phyloP scores from a whole-genome alignment of 2,329 filamentous ascomycete species.

The Xylariaceae sp. region DNA sequence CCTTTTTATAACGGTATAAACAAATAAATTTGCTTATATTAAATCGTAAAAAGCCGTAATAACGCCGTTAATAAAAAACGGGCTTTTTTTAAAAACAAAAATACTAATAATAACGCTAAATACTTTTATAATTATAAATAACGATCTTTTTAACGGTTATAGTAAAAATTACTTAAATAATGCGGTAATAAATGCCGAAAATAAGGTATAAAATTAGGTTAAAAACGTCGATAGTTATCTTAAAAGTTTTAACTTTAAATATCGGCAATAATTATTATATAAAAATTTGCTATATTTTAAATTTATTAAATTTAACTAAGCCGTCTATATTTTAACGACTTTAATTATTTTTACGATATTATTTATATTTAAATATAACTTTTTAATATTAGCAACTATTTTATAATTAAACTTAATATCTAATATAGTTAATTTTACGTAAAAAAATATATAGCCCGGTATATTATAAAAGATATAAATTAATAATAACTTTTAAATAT shows the following conservation, averaged over 20 bases:
- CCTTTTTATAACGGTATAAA: background rate
- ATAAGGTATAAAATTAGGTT: background rate
- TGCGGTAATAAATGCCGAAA: background rate
- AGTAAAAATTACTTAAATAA: background rate
- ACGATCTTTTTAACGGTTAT: background rate
- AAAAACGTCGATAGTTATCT: background rate
- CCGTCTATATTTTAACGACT: no score
- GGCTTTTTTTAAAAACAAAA: background rate
- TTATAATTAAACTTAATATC: no score
- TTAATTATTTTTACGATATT: no score
- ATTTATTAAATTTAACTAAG: background rate
- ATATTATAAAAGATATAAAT: background rate
- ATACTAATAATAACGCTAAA: background rate
- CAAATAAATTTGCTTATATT: background rate
- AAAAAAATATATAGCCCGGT: background rate
- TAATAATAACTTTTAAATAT: background rate
- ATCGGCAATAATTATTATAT: no score
- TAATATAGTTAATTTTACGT: background rate
- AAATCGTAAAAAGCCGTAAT: background rate
- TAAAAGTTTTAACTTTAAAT: background rate
- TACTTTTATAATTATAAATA: background rate
- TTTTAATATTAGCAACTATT: background rate
- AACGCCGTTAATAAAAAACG: background rate
- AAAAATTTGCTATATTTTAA: background rate
- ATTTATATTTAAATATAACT: background rate